phyloP scores from a whole-genome alignment of 768 basidiomycete genomes.

The Cystobasidium onofrii region DNA sequence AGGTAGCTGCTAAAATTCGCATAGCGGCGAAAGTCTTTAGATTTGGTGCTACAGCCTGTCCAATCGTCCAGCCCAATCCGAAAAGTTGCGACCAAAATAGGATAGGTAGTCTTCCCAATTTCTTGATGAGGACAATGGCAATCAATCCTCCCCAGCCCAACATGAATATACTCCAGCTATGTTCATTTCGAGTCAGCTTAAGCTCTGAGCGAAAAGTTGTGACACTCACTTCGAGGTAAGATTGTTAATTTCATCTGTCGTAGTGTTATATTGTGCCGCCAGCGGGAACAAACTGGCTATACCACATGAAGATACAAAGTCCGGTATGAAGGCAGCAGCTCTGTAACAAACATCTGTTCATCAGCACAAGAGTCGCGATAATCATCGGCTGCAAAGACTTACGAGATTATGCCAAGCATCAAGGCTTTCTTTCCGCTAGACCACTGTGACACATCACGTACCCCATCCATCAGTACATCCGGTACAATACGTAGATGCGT shows the following conservation, averaged over 20 bases:
- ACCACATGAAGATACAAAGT: slow-evolving; percentile 61
- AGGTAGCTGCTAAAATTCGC: slow-evolving; percentile 56
- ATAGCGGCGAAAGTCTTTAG: slow-evolving; percentile 56
- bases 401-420: slow-evolving; percentile 53
- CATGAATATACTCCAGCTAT: slow-evolving; percentile 35
- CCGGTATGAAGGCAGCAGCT: slow-evolving; percentile 59
- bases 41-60: slow-evolving; percentile 56
- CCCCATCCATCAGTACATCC: not conserved
- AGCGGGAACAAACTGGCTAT: slow-evolving; percentile 60
- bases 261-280: slow-evolving; percentile 55
- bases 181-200: slow-evolving; percentile 48
- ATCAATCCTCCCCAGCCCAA: slow-evolving; percentile 58
- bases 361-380: no score
- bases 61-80: slow-evolving; percentile 51
- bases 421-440: slow-evolving; percentile 52
- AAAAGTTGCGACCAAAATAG: slow-evolving; percentile 64
- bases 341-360: slow-evolving; percentile 46
- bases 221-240: slow-evolving; percentile 53
- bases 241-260: slow-evolving; percentile 56
- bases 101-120: slow-evolving; percentile 59
- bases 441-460: slow-evolving; percentile 49
- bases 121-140: slow-evolving; percentile 59
- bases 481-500: not conserved
- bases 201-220: not conserved
- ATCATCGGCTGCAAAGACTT: slow-evolving; percentile 13